phyloP scores from a whole-genome alignment of 2,329 filamentous ascomycete species.

The Neonectria ditissima region DNA sequence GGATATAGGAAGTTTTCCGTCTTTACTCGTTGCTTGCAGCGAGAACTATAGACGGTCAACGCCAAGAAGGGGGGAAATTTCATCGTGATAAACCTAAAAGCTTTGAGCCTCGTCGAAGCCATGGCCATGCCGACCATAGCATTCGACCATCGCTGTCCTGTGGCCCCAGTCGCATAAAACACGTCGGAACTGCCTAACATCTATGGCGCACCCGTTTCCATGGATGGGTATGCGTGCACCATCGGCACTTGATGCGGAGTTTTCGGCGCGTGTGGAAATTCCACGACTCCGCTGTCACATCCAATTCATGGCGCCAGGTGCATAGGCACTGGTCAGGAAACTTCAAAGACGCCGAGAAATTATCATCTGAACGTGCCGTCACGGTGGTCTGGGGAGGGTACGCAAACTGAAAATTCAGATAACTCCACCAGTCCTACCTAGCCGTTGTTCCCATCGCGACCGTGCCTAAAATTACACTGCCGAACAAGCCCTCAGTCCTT shows the following conservation, averaged over 20 bases:
- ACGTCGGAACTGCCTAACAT: too few species aligned
- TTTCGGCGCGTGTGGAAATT: too few species aligned
- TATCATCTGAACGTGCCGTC: background rate
- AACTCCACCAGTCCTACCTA: background rate
- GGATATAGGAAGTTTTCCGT: conserved; percentile 73
- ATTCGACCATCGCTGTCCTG: too few species aligned
- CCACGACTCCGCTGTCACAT: too few species aligned
- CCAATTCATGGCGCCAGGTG: too few species aligned
- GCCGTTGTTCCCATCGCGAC: background rate
- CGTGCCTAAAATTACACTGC: background rate
- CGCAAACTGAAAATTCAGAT: background rate
- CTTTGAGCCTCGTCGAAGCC: background rate
- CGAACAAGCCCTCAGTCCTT: background rate
- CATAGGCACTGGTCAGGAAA: too few species aligned
- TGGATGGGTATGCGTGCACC: too few species aligned
- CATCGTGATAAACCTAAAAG: conserved; percentile 35
- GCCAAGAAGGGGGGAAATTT: conserved; percentile 72
- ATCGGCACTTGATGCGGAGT: too few species aligned
- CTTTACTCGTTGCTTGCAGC: conserved; percentile 53
- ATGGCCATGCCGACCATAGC: too few species aligned
- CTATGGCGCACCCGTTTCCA: too few species aligned
- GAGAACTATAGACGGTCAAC: conserved; percentile 62
- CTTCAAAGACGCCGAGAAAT: background rate
- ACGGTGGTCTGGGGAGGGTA: background rate
- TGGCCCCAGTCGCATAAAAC: too few species aligned